Evolutionary conservation across 2,329 filamentous ascomycete species (phyloP), one percentile per base, ranked within the genome.

Genomic region (Sphaerulina musiva): DNA sequence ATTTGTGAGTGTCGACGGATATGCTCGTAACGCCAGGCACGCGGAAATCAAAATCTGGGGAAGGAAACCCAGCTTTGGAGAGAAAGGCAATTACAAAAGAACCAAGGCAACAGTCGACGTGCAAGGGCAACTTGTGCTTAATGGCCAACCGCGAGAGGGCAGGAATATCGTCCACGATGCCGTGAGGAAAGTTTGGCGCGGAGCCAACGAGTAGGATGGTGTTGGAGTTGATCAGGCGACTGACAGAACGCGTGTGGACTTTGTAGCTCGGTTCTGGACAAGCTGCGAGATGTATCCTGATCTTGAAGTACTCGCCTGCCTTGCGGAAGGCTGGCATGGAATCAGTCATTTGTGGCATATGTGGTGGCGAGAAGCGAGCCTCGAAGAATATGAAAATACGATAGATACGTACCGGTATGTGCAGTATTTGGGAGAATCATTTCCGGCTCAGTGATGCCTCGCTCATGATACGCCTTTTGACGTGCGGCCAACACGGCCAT

Each of bases 1-100:
- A 98, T 72, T 98, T 98, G 80, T 98, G 93, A 2, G 93, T 98
- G 70, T 98, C 93, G 71, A 91, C 95, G 62, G 85, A 90, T 71
- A 98, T 97, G 71, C 86, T 92, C 3, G 92, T 96, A 38, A 98
- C 93, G 64, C 93, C 93, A 62, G 88, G 89, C 55, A 95, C 83
- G 53, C 87, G 84, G 81, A 98, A 98, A 72, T 98, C 93, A 68
- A 97, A 97, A 4, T 83, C 84, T 63, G 86, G 83, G 20, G 87
- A 81, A 59, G 95, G 89, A 71, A 95, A 97, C 43, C 93, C 93
- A n/a, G 93, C 90, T 68, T 87, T 88, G 60, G 90, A 85, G 42
- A 98, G 85, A 76, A 92, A 89, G 1, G 93, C 90, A 43, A 98
- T 83, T 45, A 98, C 79, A 78, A 98, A 97, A 2, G 90, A 96